Conservation (phyloP, 345 rosid genomes). For the Conringia planisiliqua region DNA sequence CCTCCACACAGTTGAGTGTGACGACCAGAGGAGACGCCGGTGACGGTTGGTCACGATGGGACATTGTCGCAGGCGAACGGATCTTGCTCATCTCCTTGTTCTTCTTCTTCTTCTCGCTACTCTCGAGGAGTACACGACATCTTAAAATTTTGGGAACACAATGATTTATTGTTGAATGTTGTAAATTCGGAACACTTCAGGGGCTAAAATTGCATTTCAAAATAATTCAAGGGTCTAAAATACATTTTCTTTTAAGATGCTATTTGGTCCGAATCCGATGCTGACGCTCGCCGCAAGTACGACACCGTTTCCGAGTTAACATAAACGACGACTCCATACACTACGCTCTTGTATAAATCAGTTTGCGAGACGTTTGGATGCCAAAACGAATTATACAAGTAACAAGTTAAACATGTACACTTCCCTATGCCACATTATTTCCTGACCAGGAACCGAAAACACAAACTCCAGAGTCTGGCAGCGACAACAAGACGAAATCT, state of each 20-base stretch:
- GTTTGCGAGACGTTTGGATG: background rate
- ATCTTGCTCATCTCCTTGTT: slow-evolving; percentile 31
- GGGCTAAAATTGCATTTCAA: background rate
- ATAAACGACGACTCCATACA: background rate
- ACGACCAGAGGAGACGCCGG: slow-evolving; percentile 63
- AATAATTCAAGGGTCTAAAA: background rate
- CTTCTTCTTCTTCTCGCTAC: slow-evolving; percentile 22
- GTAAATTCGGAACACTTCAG: background rate
- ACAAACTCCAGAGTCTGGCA: slow-evolving; percentile 6
- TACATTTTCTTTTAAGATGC: background rate
- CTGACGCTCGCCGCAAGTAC: background rate
- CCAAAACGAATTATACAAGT: background rate
- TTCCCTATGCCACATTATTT: background rate
- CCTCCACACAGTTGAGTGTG: slow-evolving; percentile 92
- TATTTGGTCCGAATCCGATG: slow-evolving; percentile 13
- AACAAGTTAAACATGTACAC: slow-evolving; percentile 7
- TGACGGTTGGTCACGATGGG: slow-evolving; percentile 44
- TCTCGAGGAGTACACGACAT: slow-evolving; percentile 15
- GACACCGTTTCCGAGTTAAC: background rate
- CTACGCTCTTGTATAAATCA: background rate
- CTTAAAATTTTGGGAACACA: slow-evolving; percentile 15
- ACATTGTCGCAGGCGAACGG: slow-evolving; percentile 55
- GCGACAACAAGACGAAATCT: background rate
- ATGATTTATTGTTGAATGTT: slow-evolving; percentile 14
- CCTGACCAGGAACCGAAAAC: background rate